Conservation (phyloP, 108 stramenopile genomes). For the Cyclotella sp. region DNA sequence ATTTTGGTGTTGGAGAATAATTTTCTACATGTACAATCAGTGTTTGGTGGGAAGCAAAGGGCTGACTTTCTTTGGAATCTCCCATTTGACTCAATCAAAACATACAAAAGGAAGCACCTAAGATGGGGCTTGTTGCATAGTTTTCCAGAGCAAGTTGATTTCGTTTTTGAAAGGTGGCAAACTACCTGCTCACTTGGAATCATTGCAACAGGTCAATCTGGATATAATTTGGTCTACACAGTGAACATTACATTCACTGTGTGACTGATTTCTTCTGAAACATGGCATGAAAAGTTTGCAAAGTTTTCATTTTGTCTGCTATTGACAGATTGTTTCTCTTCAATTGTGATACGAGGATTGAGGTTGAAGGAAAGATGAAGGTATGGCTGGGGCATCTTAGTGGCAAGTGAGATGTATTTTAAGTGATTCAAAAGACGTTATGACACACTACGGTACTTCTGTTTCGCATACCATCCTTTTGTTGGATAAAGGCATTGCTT, state of each 20-base stretch:
- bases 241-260: background rate
- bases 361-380: slow-evolving; percentile 4
- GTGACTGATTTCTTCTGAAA: background rate
- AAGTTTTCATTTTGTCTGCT: slow-evolving; percentile 11
- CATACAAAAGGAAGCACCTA: background rate
- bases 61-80: background rate
- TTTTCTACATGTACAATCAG: background rate
- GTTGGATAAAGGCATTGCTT: slow-evolving; percentile 10
- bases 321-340: background rate
- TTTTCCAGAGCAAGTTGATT: background rate
- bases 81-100: background rate
- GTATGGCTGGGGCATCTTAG: slow-evolving; percentile 23
- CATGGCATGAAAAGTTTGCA: background rate
- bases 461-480: slow-evolving; percentile 4
- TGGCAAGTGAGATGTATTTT: background rate
- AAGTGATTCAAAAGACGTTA: background rate
- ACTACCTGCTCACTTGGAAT: slow-evolving; percentile 2
- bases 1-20: background rate
- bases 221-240: slow-evolving; percentile 6
- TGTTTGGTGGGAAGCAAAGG: background rate
- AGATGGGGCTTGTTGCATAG: background rate
- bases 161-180: background rate
- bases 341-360: background rate
- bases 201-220: background rate
- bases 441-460: background rate